These are phyloP conservation scores for Kazachstania kunashirensis DNA, from an alignment of 805 yeast genomes.

Conservation along the genomic window DNA sequence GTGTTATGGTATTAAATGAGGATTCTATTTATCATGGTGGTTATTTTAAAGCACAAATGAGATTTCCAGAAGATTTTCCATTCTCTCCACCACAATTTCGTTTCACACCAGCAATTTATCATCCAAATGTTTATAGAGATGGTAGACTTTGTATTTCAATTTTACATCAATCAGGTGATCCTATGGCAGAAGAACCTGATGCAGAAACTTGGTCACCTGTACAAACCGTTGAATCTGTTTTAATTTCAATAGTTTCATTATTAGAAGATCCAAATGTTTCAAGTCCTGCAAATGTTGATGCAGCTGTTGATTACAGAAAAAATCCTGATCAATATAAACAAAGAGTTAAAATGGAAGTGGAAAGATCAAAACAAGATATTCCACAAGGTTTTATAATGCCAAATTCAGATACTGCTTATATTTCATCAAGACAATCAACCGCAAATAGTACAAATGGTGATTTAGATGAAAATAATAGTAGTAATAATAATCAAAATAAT, in stretches of 20 bases:
- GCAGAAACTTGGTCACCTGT: conserved; percentile 92
- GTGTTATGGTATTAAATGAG: conserved; percentile 82
- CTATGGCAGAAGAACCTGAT: conserved; percentile 82
- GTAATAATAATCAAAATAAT: conserved; percentile 3
- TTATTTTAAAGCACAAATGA: conserved; percentile 87
- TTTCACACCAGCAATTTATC: conserved; percentile 87
- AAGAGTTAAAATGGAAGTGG: conserved; percentile 72
- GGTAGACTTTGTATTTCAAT: conserved; percentile 91
- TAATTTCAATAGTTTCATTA: conserved; percentile 81
- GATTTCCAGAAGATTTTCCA: conserved; percentile 86
- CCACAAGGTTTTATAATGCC: conserved; percentile 85
- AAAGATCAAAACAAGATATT: conserved; percentile 71
- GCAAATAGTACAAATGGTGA: background rate
- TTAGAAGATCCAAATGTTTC: conserved; percentile 88
- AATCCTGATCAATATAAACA: conserved; percentile 66
- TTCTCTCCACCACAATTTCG: conserved; percentile 87
- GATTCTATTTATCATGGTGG: conserved; percentile 93
- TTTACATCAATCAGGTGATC: conserved; percentile 84
- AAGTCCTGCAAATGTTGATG: conserved; percentile 95
- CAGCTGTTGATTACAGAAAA: conserved; percentile 82
- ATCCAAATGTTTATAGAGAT: conserved; percentile 90
- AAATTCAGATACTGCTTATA: conserved; percentile 44
- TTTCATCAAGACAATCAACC: conserved; percentile 20
- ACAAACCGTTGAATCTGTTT: conserved; percentile 84
- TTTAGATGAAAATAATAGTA: background rate